Evolutionary conservation across 495 filamentous ascomycete genomes (phyloP).

Genomic region (Neurospora hispaniola): DNA sequence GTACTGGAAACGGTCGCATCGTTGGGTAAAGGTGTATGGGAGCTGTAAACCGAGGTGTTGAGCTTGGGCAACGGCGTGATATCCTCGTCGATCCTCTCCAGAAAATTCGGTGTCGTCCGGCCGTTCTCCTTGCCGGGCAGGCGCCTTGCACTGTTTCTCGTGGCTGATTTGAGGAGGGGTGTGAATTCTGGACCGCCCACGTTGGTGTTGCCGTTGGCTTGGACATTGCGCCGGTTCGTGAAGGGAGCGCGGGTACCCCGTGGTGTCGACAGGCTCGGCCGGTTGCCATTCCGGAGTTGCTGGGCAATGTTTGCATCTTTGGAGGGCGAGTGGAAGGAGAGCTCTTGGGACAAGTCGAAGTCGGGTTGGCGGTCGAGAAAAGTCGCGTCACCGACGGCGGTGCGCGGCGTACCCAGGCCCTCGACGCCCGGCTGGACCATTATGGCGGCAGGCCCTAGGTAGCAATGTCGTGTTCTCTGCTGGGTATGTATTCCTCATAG

Average conservation of each 20-base stretch:
- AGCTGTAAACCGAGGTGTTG: slow-evolving; percentile 40
- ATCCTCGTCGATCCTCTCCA: slow-evolving; percentile 52
- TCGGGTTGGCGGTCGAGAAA: slow-evolving; percentile 60
- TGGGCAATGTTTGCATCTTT: slow-evolving; percentile 66
- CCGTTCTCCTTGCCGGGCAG: slow-evolving; percentile 39
- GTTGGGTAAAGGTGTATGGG: slow-evolving; percentile 44
- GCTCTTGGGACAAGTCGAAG: slow-evolving; percentile 68
- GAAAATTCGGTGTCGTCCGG: slow-evolving; percentile 57
- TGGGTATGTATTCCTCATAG: slow-evolving; percentile 1
- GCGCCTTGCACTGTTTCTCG: slow-evolving; percentile 61
- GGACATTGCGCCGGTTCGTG: slow-evolving; percentile 55
- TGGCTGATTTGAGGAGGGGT: slow-evolving; percentile 81
- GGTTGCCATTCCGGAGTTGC: slow-evolving; percentile 52
- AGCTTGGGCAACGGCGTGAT: slow-evolving; percentile 47
- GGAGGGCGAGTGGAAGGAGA: slow-evolving; percentile 76
- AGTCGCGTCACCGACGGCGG: slow-evolving; percentile 68
- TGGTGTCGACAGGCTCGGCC: slow-evolving; percentile 57
- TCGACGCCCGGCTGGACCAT: slow-evolving; percentile 38
- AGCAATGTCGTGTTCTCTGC: neutral
- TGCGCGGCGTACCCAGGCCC: slow-evolving; percentile 70
- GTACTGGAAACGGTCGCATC: slow-evolving; percentile 63
- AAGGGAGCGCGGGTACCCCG: slow-evolving; percentile 52
- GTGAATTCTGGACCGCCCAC: slow-evolving; percentile 75
- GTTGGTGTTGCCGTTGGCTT: slow-evolving; percentile 44
- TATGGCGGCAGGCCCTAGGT: slow-evolving; percentile 4